Conservation (phyloP, 345 rosid species). For the Erodium maritimum region DNA sequence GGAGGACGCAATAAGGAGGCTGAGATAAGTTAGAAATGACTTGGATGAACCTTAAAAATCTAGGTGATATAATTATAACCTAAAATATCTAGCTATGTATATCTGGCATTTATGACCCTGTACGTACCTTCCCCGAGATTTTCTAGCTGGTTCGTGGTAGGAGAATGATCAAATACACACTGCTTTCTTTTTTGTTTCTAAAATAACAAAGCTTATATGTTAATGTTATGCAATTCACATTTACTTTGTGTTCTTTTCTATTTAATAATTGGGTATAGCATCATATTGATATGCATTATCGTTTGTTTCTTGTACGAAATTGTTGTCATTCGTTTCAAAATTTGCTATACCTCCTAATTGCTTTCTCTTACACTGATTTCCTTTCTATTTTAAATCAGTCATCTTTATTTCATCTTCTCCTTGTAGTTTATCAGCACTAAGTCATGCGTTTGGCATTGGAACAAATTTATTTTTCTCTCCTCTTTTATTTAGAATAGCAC, state of each 20-base stretch:
- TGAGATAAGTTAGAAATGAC: too few relatives aligned
- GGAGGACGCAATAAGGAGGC: background rate
- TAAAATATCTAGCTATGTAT: too few relatives aligned
- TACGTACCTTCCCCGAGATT: too few relatives aligned
- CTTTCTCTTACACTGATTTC: background rate
- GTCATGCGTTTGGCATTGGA: constrained; percentile 1
- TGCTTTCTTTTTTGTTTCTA: background rate
- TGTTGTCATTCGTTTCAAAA: background rate
- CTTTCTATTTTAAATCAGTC: background rate
- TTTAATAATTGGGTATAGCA: background rate
- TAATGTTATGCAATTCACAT: background rate
- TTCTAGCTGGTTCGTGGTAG: background rate
- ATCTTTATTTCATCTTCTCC: background rate
- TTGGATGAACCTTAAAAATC: background rate
- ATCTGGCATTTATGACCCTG: background rate
- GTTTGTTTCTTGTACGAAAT: background rate
- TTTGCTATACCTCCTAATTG: background rate
- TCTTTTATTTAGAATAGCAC: constrained; percentile 9
- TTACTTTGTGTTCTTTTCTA: background rate
- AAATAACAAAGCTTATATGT: background rate
- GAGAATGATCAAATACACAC: background rate
- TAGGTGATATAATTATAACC: background rate
- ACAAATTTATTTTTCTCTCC: constrained; percentile 3
- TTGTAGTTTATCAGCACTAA: background rate
- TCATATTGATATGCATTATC: background rate